phyloP scores from a whole-genome alignment of 208 protist species.

The Strigomonas culicis region DNA sequence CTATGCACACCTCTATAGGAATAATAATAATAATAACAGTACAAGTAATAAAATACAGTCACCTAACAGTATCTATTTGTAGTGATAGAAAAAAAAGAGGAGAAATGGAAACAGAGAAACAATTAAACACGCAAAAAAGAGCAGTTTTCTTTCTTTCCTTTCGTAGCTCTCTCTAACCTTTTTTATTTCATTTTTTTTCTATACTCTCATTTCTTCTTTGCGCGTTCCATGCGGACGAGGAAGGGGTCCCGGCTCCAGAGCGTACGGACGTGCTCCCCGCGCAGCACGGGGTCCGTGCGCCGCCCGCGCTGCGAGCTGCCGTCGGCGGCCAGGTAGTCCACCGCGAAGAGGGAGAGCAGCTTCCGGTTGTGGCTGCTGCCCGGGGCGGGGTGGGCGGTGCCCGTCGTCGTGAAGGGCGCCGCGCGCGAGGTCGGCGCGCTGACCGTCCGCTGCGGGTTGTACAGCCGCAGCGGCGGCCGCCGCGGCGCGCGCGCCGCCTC shows the following conservation, averaged over 20 bases:
- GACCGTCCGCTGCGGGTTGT: too few relatives aligned
- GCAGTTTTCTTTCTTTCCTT: not conserved
- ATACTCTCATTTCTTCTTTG: too few relatives aligned
- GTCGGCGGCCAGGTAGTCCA: constrained; percentile 45
- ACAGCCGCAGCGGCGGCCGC: not conserved
- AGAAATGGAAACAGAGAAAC: not conserved
- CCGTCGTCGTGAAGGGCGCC: not conserved
- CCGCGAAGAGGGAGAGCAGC: constrained; percentile 25
- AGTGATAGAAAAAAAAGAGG: constrained; percentile 12
- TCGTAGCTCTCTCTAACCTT: not conserved
- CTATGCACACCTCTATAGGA: not conserved
- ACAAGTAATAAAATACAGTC: not conserved
- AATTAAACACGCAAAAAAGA: not conserved
- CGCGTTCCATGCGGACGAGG: constrained; percentile 28
- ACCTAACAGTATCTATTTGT: not conserved
- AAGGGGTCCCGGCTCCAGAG: constrained; percentile 71
- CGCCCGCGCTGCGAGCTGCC: constrained; percentile 50
- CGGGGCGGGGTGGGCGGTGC: not conserved
- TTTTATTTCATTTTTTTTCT: constrained; percentile 8
- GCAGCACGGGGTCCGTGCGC: constrained; percentile 59
- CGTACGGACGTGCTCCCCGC: constrained; percentile 70
- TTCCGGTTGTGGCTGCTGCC: not conserved
- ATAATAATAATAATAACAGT: not conserved
- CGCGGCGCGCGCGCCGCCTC: not conserved
- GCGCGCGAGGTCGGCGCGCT: not conserved